Evolutionary conservation across 768 basidiomycete species (phyloP).

Genomic region (Leccinum subtestaceum): DNA sequence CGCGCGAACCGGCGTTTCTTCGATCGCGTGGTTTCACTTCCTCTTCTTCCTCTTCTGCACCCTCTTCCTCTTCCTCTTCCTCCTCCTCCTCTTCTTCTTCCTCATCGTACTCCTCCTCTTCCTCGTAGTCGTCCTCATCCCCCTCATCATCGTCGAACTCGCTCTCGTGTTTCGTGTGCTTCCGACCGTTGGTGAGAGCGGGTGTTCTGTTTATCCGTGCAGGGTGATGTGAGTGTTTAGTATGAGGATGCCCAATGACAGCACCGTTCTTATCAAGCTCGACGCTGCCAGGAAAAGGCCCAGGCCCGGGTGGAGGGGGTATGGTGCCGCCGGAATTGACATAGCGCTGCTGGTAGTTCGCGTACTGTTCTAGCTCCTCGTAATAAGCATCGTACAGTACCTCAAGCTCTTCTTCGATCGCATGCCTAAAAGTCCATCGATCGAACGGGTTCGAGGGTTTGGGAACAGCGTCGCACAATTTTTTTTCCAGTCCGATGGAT

Average conservation of each 20-base stretch:
- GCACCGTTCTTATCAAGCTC: conserved; percentile 91
- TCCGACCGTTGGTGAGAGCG: conserved; percentile 38
- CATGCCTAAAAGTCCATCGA: conserved; percentile 56
- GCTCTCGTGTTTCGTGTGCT: conserved; percentile 51
- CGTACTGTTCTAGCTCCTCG: conserved; percentile 99
- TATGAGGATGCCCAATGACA: conserved; percentile 44
- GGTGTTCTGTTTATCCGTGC: conserved; percentile 35
- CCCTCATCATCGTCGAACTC: conserved; percentile 67
- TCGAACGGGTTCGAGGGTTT: conserved; percentile 13
- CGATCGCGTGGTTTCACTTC: conserved; percentile 45
- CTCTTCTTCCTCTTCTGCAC: conserved; percentile 57
- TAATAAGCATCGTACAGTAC: conserved; percentile 99
- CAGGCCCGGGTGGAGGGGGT: conserved; percentile 91
- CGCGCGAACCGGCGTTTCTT: conserved; percentile 34
- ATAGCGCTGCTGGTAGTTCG: conserved; percentile 95
- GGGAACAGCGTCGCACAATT: conserved; percentile 4
- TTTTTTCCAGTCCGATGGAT: conserved; percentile 23
- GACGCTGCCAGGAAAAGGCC: conserved; percentile 97
- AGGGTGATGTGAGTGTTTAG: conserved; percentile 37
- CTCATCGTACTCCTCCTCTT: conserved; percentile 56
- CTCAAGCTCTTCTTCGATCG: conserved; percentile 99
- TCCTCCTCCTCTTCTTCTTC: conserved; percentile 66
- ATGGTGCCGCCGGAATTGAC: conserved; percentile 86
- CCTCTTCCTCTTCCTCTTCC: conserved; percentile 68
- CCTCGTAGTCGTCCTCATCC: conserved; percentile 52